phyloP scores from a whole-genome alignment of 305 asterid species.

The Fraxinus albicans region DNA sequence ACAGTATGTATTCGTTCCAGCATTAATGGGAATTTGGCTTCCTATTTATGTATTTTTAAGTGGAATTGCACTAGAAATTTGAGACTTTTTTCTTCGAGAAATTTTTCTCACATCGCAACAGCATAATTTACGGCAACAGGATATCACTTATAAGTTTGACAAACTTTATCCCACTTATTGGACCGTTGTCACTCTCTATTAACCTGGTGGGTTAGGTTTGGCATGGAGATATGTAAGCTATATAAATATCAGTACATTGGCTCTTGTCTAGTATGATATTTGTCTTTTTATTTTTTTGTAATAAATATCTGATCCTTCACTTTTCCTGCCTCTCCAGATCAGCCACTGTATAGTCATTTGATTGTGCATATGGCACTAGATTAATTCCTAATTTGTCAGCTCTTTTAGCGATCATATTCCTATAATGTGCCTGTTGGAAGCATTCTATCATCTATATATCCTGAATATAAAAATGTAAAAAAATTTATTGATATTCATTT shows the following conservation, averaged over 20 bases:
- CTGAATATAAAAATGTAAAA: neutral
- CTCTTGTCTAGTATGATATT: no score
- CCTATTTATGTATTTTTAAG: neutral
- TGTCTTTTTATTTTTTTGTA: no score
- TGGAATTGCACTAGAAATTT: neutral
- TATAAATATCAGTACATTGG: neutral
- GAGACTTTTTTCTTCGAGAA: slow-evolving; percentile 2
- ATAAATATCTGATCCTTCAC: neutral
- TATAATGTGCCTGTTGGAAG: neutral
- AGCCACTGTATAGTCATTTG: neutral
- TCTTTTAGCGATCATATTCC: neutral
- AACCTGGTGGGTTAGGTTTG: neutral
- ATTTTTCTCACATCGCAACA: neutral
- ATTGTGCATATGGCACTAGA: neutral
- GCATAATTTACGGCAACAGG: neutral
- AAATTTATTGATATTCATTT: neutral
- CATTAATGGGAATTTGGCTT: neutral
- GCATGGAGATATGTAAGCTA: neutral
- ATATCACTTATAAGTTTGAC: neutral
- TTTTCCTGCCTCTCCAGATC: neutral
- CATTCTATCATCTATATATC: neutral
- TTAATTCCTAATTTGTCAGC: neutral
- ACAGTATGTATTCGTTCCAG: slow-evolving; percentile 45
- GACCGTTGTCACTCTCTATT: neutral
- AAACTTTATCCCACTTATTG: neutral